Base-by-base conservation (phyloP, 768 basidiomycete species). In the Suillus hirtellus region DNA sequence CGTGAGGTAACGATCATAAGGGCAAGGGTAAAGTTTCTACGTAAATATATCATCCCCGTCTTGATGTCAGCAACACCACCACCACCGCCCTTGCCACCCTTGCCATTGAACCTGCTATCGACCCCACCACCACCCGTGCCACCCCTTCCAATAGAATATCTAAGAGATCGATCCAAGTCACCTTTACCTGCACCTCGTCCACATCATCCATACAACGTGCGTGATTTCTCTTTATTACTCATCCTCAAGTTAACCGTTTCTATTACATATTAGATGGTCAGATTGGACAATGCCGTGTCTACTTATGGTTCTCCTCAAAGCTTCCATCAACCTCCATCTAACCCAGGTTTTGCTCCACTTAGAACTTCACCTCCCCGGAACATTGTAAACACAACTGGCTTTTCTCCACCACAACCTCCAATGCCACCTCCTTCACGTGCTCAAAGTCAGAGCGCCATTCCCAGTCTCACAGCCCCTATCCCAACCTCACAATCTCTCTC, bases 141-240 rank as follows among this genome's bases (percentile, higher is more conserved):
- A 1, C 85, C 84, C 8, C 74, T 80, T 6, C 83, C 85, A 7
- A 77, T 81, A 8, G 73, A 75, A 58, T 75, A 81, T 59, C 21
- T 64, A 68, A 70, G 70, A 67, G 52, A 69, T 9, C 67, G 47
- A 50, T 67, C 62, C 35, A 81, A 81, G 66, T 69, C 84, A 64
- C 80, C 88, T 4, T 74, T 90, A 21, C 82, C 82, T 2, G 90
- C 90, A 0, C 90, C 90, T 5, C 79, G 86, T 12, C 88, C 90
- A 0, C 86, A 88, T 67, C 82, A 88, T 67, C 86, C 86, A 21
- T 80, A 82, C 38, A 87, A 89, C 69, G 89, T 88, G 71, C 71
- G 84, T 80, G 61, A 6, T 37, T 43, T 19, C 17, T 43, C 17
- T 68, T 64, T 63, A 61, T 47, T 59, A 56, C 31, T 19, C 65